Conservation (phyloP, 805 yeast species). For the Sugiyamaella boreocaroliniensis region DNA sequence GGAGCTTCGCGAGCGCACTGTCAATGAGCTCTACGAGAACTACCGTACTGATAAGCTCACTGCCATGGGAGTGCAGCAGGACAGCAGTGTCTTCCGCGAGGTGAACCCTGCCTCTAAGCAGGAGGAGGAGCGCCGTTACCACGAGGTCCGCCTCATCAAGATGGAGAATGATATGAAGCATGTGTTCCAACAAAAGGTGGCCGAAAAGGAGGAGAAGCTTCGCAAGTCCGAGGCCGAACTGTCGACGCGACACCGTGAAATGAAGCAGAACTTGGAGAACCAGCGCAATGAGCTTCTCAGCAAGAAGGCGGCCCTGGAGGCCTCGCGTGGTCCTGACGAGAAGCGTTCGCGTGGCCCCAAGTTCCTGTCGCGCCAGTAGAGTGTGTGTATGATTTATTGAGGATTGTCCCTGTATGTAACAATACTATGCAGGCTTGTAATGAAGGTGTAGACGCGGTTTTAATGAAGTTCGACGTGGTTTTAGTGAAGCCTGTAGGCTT, state of each 20-base stretch:
- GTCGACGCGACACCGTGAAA: conserved; percentile 91
- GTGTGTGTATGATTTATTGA: not conserved
- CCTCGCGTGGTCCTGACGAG: conserved; percentile 23
- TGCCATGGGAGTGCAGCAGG: conserved; percentile 85
- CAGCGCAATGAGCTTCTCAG: conserved; percentile 89
- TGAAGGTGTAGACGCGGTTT: too few species aligned
- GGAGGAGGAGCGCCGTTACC: conserved; percentile 87
- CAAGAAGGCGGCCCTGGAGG: conserved; percentile 65
- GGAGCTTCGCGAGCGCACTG: conserved; percentile 84
- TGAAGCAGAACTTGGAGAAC: conserved; percentile 87
- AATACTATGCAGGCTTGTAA: too few species aligned
- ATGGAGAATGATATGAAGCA: conserved; percentile 95
- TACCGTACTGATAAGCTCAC: conserved; percentile 80
- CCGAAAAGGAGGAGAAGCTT: conserved; percentile 93
- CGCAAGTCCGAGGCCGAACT: conserved; percentile 96
- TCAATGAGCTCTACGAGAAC: conserved; percentile 70
- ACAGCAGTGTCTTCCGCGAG: conserved; percentile 85
- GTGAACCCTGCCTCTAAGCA: conserved; percentile 89
- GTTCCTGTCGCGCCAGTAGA: not conserved
- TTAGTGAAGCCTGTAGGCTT: too few species aligned
- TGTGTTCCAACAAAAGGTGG: conserved; percentile 92
- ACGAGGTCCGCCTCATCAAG: conserved; percentile 87
- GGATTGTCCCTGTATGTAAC: not conserved
- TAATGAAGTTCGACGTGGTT: too few species aligned
- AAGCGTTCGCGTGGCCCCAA: conserved; percentile 23